Percentiles rank a stretch among this genome's conserved stretches.
These are phyloP conservation scores for Fibroporia radiculosa DNA, from an alignment of 768 basidiomycete species.

Conservation along the genomic window DNA sequence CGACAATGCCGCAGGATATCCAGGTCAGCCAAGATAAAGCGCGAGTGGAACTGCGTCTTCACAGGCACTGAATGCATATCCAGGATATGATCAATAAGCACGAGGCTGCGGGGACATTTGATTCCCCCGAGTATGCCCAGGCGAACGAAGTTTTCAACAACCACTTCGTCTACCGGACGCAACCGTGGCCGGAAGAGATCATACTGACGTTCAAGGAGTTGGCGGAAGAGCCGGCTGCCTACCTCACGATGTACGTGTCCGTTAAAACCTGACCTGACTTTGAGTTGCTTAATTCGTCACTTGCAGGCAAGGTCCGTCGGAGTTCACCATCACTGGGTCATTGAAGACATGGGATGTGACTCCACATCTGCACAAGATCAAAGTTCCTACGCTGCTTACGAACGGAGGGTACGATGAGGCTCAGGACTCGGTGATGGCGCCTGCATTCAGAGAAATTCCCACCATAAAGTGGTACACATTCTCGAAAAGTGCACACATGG, in stretches of 20 bases:
- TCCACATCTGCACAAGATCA: slow-evolving; percentile 34
- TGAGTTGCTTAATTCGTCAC: no score
- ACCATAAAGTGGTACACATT: slow-evolving; percentile 39
- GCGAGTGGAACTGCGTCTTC: no score
- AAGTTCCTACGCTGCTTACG: slow-evolving; percentile 26
- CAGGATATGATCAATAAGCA: slow-evolving; percentile 34
- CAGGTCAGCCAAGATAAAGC: no score
- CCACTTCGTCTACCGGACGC: slow-evolving; percentile 33
- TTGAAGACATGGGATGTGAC: slow-evolving; percentile 41
- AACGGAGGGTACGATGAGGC: slow-evolving; percentile 37
- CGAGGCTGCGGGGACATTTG: slow-evolving; percentile 36
- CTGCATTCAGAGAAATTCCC: slow-evolving; percentile 29
- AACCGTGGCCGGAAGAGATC: slow-evolving; percentile 38
- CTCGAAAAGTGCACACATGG: slow-evolving; percentile 36
- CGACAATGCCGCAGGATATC: slow-evolving; percentile 24
- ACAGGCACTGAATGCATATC: background rate
- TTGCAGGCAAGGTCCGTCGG: slow-evolving; percentile 23
- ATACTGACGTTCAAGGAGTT: slow-evolving; percentile 24
- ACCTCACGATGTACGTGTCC: slow-evolving; percentile 36
- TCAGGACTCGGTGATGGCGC: slow-evolving; percentile 30
- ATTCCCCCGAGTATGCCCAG: slow-evolving; percentile 36
- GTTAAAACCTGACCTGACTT: no score
- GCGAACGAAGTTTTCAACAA: slow-evolving; percentile 36
- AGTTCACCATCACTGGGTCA: slow-evolving; percentile 32
- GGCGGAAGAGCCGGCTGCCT: slow-evolving; percentile 38